Evolutionary conservation across 2,329 filamentous ascomycete species (phyloP).

Genomic region (Biscogniauxia mediterranea): DNA sequence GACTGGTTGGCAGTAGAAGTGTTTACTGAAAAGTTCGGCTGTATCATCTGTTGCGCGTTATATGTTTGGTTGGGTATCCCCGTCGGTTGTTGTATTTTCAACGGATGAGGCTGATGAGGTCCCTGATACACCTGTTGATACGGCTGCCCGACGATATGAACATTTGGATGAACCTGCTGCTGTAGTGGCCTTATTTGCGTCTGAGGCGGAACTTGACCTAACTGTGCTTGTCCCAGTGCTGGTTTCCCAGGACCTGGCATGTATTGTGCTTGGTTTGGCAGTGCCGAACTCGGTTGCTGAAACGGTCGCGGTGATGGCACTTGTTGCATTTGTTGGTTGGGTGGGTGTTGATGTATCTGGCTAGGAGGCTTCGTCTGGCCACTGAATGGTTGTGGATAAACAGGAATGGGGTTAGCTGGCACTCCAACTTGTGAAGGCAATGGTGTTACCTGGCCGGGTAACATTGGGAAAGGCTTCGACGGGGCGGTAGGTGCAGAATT

Average conservation of each 20-base stretch:
- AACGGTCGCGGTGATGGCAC: conserved; percentile 1
- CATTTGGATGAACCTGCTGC: conserved; percentile 10
- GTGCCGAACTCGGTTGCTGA: conserved; percentile 7
- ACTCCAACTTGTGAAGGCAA: conserved; percentile 29
- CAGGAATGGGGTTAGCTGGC: conserved; percentile 6
- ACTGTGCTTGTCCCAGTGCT: conserved; percentile 9
- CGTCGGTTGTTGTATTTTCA: neutral
- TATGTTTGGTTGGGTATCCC: neutral
- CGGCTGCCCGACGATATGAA: conserved; percentile 5
- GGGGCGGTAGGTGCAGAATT: neutral
- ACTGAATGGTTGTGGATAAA: conserved; percentile 6
- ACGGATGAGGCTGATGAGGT: neutral
- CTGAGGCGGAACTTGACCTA: conserved; percentile 11
- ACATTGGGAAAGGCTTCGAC: conserved; percentile 29
- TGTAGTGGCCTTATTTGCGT: conserved; percentile 15
- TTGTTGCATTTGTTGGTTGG: conserved; percentile 17
- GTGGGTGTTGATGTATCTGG: conserved; percentile 11
- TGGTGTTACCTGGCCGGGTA: conserved; percentile 31
- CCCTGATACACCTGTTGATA: neutral
- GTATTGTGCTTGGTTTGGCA: conserved; percentile 11
- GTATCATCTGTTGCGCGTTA: neutral
- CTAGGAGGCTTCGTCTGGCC: conserved; percentile 10
- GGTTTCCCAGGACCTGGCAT: conserved; percentile 2
- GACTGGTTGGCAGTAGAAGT: neutral
- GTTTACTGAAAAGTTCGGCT: neutral